Conservation (phyloP, 2,329 filamentous ascomycete species). For the Xylariaceae sp. region DNA sequence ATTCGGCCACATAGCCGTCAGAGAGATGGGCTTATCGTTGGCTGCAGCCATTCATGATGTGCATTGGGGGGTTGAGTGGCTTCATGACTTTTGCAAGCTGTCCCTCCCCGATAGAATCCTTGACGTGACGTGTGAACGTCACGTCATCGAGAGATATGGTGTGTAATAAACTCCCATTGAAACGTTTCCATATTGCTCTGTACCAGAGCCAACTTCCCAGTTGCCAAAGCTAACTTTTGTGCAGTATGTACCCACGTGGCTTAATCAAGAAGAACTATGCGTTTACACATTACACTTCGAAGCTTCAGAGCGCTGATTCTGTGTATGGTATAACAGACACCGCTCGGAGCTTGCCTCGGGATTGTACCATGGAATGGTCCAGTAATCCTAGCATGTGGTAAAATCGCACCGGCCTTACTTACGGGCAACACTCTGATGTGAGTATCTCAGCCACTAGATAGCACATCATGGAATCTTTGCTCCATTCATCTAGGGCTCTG, state of each 20-base stretch:
- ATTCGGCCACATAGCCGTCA: conserved; percentile 14
- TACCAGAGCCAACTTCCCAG: too few relatives aligned
- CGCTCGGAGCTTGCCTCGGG: conserved; percentile 43
- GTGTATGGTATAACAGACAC: conserved; percentile 17
- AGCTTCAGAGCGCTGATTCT: too few relatives aligned
- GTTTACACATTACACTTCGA: too few relatives aligned
- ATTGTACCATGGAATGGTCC: conserved; percentile 60
- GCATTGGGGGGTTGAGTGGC: conserved; percentile 25
- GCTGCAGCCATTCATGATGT: conserved; percentile 22
- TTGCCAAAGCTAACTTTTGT: too few relatives aligned
- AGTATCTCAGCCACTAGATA: too few relatives aligned
- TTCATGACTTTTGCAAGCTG: conserved; percentile 26
- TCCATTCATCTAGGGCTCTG: too few relatives aligned
- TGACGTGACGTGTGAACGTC: conserved; percentile 30
- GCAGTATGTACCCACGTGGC: too few relatives aligned
- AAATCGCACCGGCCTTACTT: conserved; percentile 55
- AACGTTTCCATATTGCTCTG: too few relatives aligned
- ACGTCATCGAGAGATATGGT: conserved; percentile 33
- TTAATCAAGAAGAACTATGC: too few relatives aligned
- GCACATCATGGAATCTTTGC: too few relatives aligned
- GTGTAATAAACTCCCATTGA: too few relatives aligned
- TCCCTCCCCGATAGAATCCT: conserved; percentile 11
- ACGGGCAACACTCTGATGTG: conserved; percentile 54
- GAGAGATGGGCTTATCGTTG: conserved; percentile 18
- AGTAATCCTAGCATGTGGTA: conserved; percentile 49